Conservation (phyloP, 177 flowering plant species). For the Tripterygium wilfordii region DNA sequence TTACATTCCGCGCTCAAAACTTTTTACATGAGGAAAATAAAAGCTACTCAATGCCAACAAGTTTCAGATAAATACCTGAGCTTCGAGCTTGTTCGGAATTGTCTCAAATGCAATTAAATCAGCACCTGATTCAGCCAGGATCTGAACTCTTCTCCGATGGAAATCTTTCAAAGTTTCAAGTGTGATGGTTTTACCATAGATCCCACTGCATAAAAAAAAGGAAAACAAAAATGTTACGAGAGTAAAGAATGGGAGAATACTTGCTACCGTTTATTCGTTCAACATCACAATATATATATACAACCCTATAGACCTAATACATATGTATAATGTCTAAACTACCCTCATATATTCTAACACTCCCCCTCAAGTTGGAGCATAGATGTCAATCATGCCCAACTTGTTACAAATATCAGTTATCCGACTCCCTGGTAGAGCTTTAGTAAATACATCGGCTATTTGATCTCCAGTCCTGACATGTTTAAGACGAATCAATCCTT, state of each 20-base stretch:
- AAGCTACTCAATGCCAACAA: background rate
- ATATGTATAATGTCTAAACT: too few species aligned
- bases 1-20: too few species aligned
- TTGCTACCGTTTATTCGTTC: background rate
- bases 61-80: slow-evolving; percentile 49
- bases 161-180: slow-evolving; percentile 67
- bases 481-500: too few species aligned
- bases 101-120: slow-evolving; percentile 97
- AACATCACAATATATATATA: too few species aligned
- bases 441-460: too few species aligned
- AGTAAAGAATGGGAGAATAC: background rate
- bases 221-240: background rate
- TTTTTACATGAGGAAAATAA: background rate
- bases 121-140: slow-evolving; percentile 83
- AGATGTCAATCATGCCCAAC: too few species aligned
- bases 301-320: too few species aligned
- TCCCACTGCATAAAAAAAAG: slow-evolving; percentile 51
- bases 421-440: too few species aligned
- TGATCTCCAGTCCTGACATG: too few species aligned
- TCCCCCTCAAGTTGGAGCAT: too few species aligned
- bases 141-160: slow-evolving; percentile 86
- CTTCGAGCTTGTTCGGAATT: slow-evolving; percentile 89
- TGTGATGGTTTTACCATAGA: slow-evolving; percentile 68
- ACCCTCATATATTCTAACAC: too few species aligned
- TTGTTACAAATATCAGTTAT: too few species aligned